Base-by-base conservation (phyloP, 441 rosid species). In the Arabidopsis lyrata region DNA sequence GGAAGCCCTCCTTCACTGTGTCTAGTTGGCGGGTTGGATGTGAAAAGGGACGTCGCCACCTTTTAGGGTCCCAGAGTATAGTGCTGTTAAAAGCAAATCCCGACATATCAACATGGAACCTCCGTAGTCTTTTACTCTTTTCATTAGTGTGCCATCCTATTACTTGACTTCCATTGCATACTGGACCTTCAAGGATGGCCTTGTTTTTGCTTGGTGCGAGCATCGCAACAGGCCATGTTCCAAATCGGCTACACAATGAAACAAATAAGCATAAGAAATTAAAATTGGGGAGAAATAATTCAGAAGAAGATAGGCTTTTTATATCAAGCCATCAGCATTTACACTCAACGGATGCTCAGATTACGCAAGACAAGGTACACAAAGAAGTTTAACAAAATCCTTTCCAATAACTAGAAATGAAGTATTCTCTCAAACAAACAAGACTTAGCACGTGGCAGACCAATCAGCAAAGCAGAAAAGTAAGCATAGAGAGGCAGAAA, bases 221-320 rank as follows among this genome's bases (percentile, higher is more conserved):
- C 98, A 95, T 91, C 13, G 95, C 97, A 72, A 95, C 95, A 44
- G 99, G 98, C 98, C 98, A 95, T 55, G 95, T 89, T 63, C 98
- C 99, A 80, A 95, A 95, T 39, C 88, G 90, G 34, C 99, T 95
- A 59, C 57, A 86, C 70, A 79, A 55, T 53, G 62, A 6, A 53
- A 24, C 9, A 57, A 27, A 58, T 5, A 65, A 27, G 63, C 18
- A 39, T n/a, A 42, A 14, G 3, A 56, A 55, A 22, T 29, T 6
- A 56, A 34, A 59, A 68, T 48, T 11, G 52, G 70, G 54, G 54
- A 60, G 12, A 75, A 20, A 54, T 10, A 27, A 39, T 20, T 35
- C 20, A 31, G 55, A 15, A 48, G 22, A 32, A 58, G 50, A 6
- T 4, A 38, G 14, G 55, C 38, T 49, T 35, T 49, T 27, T n/a